A percentile compares a stretch with the other conserved stretches of the same genome.
These are phyloP conservation scores for Colletotrichum spinosum DNA, from an alignment of 2,329 filamentous ascomycete species.

Conservation along the genomic window DNA sequence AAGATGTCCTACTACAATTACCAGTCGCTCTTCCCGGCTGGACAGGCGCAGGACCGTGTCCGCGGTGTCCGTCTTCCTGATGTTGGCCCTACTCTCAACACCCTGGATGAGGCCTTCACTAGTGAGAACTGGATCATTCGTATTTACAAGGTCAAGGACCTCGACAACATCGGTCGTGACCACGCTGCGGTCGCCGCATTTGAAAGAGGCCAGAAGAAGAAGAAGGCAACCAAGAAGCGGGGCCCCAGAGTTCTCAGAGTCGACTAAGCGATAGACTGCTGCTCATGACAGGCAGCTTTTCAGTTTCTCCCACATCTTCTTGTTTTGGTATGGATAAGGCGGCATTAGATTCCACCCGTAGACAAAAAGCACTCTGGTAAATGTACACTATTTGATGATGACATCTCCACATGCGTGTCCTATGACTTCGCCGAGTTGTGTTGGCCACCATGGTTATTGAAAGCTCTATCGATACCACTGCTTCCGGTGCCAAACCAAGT, in stretches of 20 bases:
- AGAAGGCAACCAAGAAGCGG: constrained; percentile 78
- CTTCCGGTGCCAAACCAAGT: too few species aligned
- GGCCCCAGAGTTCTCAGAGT: constrained; percentile 78
- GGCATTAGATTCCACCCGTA: constrained; percentile 39
- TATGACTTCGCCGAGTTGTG: background rate
- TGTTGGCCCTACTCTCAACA: constrained; percentile 85
- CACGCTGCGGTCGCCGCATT: constrained; percentile 78
- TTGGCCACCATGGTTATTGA: too few species aligned
- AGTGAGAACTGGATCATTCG: constrained; percentile 99
- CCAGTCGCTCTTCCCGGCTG: constrained; percentile 88
- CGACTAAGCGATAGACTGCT: constrained; percentile 63
- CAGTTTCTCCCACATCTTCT: constrained; percentile 19
- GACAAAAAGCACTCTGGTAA: constrained; percentile 48
- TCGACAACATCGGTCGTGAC: constrained; percentile 94
- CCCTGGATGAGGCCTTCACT: constrained; percentile 95
- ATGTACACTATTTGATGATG: constrained; percentile 47
- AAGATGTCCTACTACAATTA: constrained; percentile 99
- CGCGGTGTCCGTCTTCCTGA: constrained; percentile 85
- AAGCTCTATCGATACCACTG: too few species aligned
- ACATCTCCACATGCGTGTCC: background rate
- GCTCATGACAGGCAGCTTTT: constrained; percentile 11
- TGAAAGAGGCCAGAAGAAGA: constrained; percentile 85
- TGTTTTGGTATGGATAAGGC: constrained; percentile 34
- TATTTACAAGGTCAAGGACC: constrained; percentile 99
- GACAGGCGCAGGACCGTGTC: constrained; percentile 91